Evolutionary conservation across 108 stramenopile genomes (phyloP).

Genomic region (Aurantiochytrium sp.): DNA sequence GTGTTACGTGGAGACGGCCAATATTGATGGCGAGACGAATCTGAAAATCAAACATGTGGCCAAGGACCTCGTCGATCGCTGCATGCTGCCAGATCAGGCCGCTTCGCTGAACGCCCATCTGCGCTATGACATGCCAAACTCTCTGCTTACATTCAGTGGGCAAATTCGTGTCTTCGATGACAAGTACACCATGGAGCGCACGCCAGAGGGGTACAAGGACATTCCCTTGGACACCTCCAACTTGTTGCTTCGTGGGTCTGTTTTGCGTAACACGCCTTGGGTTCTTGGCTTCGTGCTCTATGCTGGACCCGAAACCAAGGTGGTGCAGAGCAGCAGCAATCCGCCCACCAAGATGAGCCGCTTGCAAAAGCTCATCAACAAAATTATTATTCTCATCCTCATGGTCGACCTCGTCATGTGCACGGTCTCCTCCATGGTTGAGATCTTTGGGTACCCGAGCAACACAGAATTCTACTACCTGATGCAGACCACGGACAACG

Average conservation of each 20-base stretch:
- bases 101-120: not conserved
- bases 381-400: slow-evolving; percentile 38
- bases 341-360: slow-evolving; percentile 87
- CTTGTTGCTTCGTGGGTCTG: slow-evolving; percentile 80
- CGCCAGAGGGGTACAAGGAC: not conserved
- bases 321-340: slow-evolving; percentile 79
- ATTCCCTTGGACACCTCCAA: slow-evolving; percentile 32
- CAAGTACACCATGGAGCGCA: not conserved
- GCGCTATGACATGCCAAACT: not conserved
- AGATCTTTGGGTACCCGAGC: not conserved
- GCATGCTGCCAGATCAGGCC: slow-evolving; percentile 4
- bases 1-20: slow-evolving; percentile 41
- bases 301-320: slow-evolving; percentile 87
- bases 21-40: slow-evolving; percentile 50
- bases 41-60: slow-evolving; percentile 28
- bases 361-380: slow-evolving; percentile 58
- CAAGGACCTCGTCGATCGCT: not conserved
- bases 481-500: not conserved
- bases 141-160: not conserved
- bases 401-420: slow-evolving; percentile 25
- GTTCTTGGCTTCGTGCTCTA: slow-evolving; percentile 83
- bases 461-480: slow-evolving; percentile 8
- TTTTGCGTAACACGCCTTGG: slow-evolving; percentile 90
- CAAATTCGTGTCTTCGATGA: not conserved
- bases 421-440: slow-evolving; percentile 20